Conservation (phyloP, 257 asterid species). For the Nicotiana otophora region DNA sequence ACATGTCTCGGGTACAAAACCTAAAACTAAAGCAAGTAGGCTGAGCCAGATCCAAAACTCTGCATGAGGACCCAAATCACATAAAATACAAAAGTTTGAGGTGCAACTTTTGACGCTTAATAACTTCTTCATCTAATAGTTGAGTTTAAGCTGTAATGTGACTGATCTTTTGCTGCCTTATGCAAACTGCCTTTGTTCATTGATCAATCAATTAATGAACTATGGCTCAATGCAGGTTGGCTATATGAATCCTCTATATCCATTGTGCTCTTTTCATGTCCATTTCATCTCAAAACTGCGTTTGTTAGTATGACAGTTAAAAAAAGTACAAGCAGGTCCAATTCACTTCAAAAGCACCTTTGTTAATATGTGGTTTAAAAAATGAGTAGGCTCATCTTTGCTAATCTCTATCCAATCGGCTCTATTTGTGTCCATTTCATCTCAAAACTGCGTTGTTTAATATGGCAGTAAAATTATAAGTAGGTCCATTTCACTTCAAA, state of each 20-base stretch:
- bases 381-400: not conserved
- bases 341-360: not conserved
- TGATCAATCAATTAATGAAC: not conserved
- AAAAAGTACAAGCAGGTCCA: not conserved
- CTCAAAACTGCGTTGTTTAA: too few relatives aligned
- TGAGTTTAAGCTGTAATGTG: not conserved
- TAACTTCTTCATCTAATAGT: not conserved
- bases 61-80: not conserved
- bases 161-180: slow-evolving; percentile 1
- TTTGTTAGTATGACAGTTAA: not conserved
- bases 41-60: not conserved
- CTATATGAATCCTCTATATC: not conserved
- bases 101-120: not conserved
- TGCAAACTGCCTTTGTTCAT: not conserved
- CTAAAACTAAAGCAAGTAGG: not conserved
- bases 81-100: too few relatives aligned
- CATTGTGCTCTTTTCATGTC: too few relatives aligned
- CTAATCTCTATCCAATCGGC: not conserved
- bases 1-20: not conserved
- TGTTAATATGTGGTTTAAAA: not conserved
- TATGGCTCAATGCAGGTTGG: slow-evolving; percentile 1
- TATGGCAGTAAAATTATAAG: not conserved
- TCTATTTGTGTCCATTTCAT: too few relatives aligned
- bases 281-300: too few relatives aligned
- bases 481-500: not conserved